Evolutionary conservation across 805 yeast genomes (phyloP), one percentile per base, ranked within the genome.

Genomic region (Yarrowia yakushimensis): DNA sequence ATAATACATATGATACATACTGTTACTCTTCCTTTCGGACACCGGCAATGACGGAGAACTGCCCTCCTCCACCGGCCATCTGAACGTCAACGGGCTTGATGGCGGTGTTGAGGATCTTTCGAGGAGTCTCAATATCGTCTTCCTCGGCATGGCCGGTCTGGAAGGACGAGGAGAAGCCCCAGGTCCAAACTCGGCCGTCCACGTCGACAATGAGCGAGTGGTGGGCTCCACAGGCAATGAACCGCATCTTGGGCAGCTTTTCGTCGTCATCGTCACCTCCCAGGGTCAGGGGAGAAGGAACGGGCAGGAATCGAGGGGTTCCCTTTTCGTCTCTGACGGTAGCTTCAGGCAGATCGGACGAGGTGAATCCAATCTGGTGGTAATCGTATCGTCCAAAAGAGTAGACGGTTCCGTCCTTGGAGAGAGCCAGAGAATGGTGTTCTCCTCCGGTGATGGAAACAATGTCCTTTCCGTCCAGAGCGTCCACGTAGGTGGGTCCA

Each of bases 81-180:
- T 78, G 71, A 68, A 94, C 90, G 66, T 86, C 82, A 63, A 88
- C 86, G 62, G 82, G 83, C 69, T 85, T 87, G 0, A 97, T 91
- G 2, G 99, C 99, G 4, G 98, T 94, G 73, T 96, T 94, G 68
- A 85, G 84, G 69, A 94, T 90, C 73, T 93, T 83, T 0, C 97
- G 88, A 45, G 99, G 99, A 20, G 78, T 78, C 60, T 85, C 96
- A 62, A 90, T 87, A 72, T 94, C 98, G 50, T 83, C 89, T 36
- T 88, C 87, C 72, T 93, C 98, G 8, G 99, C 99, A 64, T 91
- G 85, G 12, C 99, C 99, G 31, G 93, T 86, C 18, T 96, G 99
- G 74, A 90, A 94, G 0, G 97, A 92, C 67, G 93, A 98, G 46
- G 96, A 97, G 72, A 92, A 94, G 1, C 99, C 99, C 99, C 99